Conservation (phyloP, 495 filamentous ascomycete species). For the Hyaloscypha variabilis region DNA sequence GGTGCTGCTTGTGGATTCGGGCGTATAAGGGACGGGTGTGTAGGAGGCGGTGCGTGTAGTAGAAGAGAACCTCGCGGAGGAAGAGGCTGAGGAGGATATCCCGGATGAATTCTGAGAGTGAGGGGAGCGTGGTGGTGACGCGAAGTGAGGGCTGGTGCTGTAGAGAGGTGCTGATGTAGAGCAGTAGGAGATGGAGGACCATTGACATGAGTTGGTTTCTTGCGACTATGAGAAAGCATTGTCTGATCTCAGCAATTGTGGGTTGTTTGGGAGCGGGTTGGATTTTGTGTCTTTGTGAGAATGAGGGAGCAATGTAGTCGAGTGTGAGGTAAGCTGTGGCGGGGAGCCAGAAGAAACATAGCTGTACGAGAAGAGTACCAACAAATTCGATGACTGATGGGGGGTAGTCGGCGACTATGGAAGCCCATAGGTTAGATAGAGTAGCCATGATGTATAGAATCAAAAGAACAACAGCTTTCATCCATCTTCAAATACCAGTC, state of each 20-base stretch:
- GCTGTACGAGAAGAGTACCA: conserved; percentile 46
- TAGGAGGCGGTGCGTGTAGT: conserved; percentile 57
- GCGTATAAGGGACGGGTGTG: conserved; percentile 52
- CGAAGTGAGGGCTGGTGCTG: conserved; percentile 12
- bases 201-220: conserved; percentile 50
- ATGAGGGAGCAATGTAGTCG: conserved; percentile 45
- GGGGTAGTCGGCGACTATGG: not conserved
- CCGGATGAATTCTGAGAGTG: conserved; percentile 26
- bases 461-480: no score
- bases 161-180: conserved; percentile 38
- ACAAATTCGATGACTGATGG: conserved; percentile 42
- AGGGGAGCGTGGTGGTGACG: not conserved
- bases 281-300: conserved; percentile 57
- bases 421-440: not conserved
- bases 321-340: conserved; percentile 45
- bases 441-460: not conserved
- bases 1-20: conserved; percentile 58
- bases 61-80: conserved; percentile 56
- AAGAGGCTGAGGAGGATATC: conserved; percentile 51
- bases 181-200: conserved; percentile 38
- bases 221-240: conserved; percentile 47
- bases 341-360: conserved; percentile 55
- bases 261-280: conserved; percentile 56
- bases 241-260: conserved; percentile 43
- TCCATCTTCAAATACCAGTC: no score